Evolutionary conservation across 2,329 filamentous ascomycete genomes (phyloP).

Genomic region (Fonsecaea monophora): DNA sequence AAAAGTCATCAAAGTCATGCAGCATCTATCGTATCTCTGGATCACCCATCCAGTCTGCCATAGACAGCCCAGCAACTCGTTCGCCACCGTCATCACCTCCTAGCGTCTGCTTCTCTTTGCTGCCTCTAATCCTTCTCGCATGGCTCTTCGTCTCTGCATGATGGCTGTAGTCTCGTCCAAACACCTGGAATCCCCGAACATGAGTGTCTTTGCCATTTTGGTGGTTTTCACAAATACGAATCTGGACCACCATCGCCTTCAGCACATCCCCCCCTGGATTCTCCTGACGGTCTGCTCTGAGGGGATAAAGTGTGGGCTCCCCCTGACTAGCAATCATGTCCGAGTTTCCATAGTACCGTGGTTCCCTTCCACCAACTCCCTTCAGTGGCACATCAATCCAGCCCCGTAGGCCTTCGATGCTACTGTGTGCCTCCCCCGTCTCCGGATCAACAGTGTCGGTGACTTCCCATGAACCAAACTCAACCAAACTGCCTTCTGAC

Average conservation of each 20-base stretch:
- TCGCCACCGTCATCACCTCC: conserved; percentile 42
- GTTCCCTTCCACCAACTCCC: conserved; percentile 62
- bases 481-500: conserved; percentile 86
- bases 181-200: conserved; percentile 89
- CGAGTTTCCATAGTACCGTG: conserved; percentile 36
- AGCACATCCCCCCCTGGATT: conserved; percentile 71
- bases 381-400: conserved; percentile 86
- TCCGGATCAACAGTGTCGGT: conserved; percentile 63
- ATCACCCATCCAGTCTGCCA: conserved; percentile 59
- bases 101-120: conserved; percentile 10
- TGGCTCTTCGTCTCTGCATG: conserved; percentile 37
- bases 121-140: conserved; percentile 28
- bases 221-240: conserved; percentile 93
- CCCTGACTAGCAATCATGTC: conserved; percentile 26
- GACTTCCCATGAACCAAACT: conserved; percentile 82
- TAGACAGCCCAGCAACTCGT: conserved; percentile 46
- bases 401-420: conserved; percentile 59
- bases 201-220: conserved; percentile 99
- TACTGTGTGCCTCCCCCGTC: conserved; percentile 38
- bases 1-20: conserved; percentile 18
- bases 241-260: conserved; percentile 86
- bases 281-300: conserved; percentile 24
- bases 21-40: conserved; percentile 52
- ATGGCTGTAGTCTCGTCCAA: conserved; percentile 56
- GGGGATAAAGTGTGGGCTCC: conserved; percentile 26